These are phyloP conservation scores for Sporothrix schenckii DNA, from an alignment of 2,329 filamentous ascomycete species.

Conservation along the genomic window DNA sequence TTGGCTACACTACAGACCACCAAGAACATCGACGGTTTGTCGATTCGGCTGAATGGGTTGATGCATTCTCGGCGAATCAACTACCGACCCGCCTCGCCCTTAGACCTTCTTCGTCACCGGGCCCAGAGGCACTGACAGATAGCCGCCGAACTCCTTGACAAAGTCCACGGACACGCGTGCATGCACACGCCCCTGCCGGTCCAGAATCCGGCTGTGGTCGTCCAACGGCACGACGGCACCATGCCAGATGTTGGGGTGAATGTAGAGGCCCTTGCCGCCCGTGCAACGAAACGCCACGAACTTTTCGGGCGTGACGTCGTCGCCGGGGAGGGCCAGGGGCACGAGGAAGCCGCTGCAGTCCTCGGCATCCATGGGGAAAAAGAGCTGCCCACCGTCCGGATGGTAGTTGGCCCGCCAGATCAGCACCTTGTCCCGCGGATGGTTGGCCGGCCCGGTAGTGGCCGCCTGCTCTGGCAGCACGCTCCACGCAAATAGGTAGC, in stretches of 20 bases:
- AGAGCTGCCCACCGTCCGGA: conserved; percentile 16
- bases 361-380: not conserved
- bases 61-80: not conserved
- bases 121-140: not conserved
- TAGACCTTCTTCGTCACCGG: not conserved
- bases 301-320: not conserved
- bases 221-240: conserved; percentile 9
- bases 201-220: conserved; percentile 15
- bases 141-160: conserved; percentile 17
- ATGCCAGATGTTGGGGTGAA: conserved; percentile 25
- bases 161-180: conserved; percentile 16
- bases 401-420: conserved; percentile 25
- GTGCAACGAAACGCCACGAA: conserved; percentile 18
- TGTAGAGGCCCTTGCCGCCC: conserved; percentile 14
- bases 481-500: conserved; percentile 21
- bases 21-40: too few relatives aligned
- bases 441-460: not conserved
- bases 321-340: not conserved
- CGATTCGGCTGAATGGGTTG: too few relatives aligned
- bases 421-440: conserved; percentile 11
- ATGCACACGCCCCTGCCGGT: conserved; percentile 12
- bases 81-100: not conserved
- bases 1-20: too few relatives aligned
- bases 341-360: conserved; percentile 3
- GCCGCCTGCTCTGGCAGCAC: not conserved